Evolutionary conservation across 2,329 filamentous ascomycete genomes (phyloP).

Genomic region (Paradendryphiella salina): DNA sequence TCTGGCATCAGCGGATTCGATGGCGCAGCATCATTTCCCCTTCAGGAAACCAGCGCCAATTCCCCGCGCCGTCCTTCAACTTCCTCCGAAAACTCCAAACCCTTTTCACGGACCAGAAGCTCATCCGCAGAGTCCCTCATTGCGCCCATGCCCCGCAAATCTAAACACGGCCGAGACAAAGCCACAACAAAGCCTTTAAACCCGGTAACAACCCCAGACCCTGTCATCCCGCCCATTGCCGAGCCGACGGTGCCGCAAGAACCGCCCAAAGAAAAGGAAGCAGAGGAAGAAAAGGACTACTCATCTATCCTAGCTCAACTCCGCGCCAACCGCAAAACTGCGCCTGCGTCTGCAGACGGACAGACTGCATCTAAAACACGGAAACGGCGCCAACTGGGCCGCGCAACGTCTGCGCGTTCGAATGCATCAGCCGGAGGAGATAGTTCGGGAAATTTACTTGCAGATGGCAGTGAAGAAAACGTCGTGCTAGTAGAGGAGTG

Average conservation of each 20-base stretch:
- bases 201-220: conserved; percentile 24
- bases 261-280: conserved; percentile 14
- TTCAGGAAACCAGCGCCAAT: conserved; percentile 39
- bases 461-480: conserved; percentile 25
- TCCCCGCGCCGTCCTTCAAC: conserved; percentile 39
- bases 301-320: conserved; percentile 38
- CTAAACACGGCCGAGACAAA: conserved; percentile 18
- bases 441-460: conserved; percentile 28
- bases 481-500: conserved; percentile 31
- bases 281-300: conserved; percentile 36
- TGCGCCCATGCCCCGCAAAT: conserved; percentile 17
- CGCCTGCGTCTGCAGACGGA: conserved; percentile 19
- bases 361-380: conserved; percentile 28
- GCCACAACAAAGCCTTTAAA: conserved; percentile 24
- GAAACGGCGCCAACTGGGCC: conserved; percentile 35
- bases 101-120: conserved; percentile 18
- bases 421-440: conserved; percentile 35
- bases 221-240: conserved; percentile 24
- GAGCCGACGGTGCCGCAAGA: conserved; percentile 15
- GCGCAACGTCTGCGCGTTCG: conserved; percentile 38
- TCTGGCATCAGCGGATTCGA: conserved; percentile 22
- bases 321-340: conserved; percentile 37
- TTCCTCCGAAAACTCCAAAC: conserved; percentile 29
- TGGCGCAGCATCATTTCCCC: conserved; percentile 28
- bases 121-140: conserved; percentile 30